Conservation (phyloP, 2,329 filamentous ascomycete genomes). For the Aureobasidium zeae region DNA sequence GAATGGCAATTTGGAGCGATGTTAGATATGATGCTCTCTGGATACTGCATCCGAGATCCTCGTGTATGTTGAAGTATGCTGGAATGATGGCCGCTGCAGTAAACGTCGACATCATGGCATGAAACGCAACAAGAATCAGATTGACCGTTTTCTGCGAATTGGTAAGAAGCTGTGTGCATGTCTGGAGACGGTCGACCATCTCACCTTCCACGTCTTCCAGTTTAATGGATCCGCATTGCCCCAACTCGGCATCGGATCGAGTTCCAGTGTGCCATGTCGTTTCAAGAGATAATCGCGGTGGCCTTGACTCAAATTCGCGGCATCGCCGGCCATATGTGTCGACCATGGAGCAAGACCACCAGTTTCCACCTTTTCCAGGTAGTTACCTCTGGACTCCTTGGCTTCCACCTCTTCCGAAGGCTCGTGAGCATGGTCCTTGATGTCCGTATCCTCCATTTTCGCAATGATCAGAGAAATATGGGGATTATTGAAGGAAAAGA, state of each 20-base stretch:
- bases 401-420: conserved; percentile 1
- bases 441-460: conserved; percentile 4
- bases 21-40: conserved; percentile 45
- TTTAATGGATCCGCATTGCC: conserved; percentile 48
- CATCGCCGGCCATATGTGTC: conserved; percentile 17
- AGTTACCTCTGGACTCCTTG: not conserved
- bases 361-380: conserved; percentile 6
- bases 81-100: conserved; percentile 44
- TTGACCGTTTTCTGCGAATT: conserved; percentile 41
- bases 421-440: not conserved
- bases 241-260: conserved; percentile 45
- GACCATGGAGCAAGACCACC: conserved; percentile 6
- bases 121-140: conserved; percentile 42
- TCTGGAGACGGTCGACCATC: not conserved
- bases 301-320: conserved; percentile 32
- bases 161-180: not conserved
- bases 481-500: not conserved
- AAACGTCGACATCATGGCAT: conserved; percentile 46
- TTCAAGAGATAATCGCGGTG: conserved; percentile 44
- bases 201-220: conserved; percentile 42
- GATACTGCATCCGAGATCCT: conserved; percentile 40
- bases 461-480: not conserved
- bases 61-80: conserved; percentile 44
- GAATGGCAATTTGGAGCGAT: conserved; percentile 44
- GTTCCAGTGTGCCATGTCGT: conserved; percentile 45